phyloP scores from a whole-genome alignment of 306 rosid genomes.

The Vigna radiata region DNA sequence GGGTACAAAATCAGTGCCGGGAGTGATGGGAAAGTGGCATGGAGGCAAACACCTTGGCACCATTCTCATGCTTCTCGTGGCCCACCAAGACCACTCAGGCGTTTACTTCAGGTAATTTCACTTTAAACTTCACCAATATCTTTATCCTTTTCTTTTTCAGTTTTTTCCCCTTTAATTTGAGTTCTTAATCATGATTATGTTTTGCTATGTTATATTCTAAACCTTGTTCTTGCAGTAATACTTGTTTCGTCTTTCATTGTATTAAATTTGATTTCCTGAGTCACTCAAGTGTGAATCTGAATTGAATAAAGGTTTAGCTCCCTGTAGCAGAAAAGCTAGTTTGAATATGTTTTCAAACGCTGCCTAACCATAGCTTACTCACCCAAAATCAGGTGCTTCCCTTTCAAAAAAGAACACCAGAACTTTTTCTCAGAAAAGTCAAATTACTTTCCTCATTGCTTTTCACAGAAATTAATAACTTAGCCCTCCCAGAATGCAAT shows the following conservation, averaged over 20 bases:
- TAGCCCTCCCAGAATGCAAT: slow-evolving; percentile 1
- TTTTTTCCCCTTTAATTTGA: background rate
- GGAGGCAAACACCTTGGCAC: slow-evolving; percentile 99
- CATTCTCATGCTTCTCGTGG: slow-evolving; percentile 98
- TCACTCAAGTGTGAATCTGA: slow-evolving; percentile 23
- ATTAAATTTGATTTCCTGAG: background rate
- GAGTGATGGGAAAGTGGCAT: slow-evolving; percentile 86
- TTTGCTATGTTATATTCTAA: background rate
- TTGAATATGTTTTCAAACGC: slow-evolving; percentile 6
- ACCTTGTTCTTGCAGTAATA: slow-evolving; percentile 6
- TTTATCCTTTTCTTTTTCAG: background rate
- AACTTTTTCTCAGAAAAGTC: background rate
- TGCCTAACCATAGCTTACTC: slow-evolving; percentile 21
- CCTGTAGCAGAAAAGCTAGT: background rate
- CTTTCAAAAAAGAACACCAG: slow-evolving; percentile 2
- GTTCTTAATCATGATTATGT: background rate
- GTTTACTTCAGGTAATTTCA: slow-evolving; percentile 76
- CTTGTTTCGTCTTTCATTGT: background rate
- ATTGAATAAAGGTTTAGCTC: background rate
- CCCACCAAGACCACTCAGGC: slow-evolving; percentile 90
- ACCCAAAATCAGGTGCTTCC: background rate
- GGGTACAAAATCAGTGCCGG: slow-evolving; percentile 95
- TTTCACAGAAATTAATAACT: background rate
- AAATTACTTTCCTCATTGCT: background rate
- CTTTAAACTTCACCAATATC: background rate